These are phyloP conservation scores for Naganishia cerealis DNA, from an alignment of 1,284 basidiomycete genomes.

Conservation along the genomic window DNA sequence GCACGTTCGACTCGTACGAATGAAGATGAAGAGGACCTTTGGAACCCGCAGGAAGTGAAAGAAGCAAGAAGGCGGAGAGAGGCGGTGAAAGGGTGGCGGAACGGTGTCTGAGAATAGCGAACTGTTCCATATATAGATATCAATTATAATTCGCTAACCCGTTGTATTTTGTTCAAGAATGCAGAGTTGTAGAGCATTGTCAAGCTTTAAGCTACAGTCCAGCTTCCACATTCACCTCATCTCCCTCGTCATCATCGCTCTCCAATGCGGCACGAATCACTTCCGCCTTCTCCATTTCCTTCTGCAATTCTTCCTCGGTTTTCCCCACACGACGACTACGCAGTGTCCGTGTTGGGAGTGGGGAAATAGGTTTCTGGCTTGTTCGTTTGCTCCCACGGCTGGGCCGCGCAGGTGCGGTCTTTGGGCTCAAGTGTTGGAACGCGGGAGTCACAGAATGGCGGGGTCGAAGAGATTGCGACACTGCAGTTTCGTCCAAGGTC, in stretches of 20 bases:
- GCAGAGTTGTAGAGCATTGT: not conserved
- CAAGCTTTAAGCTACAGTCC: not conserved
- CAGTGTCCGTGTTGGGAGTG: slow-evolving; percentile 36
- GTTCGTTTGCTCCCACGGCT: not conserved
- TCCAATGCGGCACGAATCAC: slow-evolving; percentile 38
- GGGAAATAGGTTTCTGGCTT: slow-evolving; percentile 22
- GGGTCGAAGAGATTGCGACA: not conserved
- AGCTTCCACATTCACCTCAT: not conserved
- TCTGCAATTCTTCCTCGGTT: slow-evolving; percentile 37
- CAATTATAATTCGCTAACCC: not conserved
- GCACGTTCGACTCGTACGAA: not conserved
- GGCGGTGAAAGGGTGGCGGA: slow-evolving; percentile 24
- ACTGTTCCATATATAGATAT: not conserved
- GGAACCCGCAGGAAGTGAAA: slow-evolving; percentile 30
- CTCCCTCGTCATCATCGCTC: slow-evolving; percentile 30
- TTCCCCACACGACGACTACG: slow-evolving; percentile 40
- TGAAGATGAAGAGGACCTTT: slow-evolving; percentile 25
- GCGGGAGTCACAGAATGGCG: not conserved
- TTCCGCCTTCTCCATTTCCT: slow-evolving; percentile 39
- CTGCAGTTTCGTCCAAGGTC: no score
- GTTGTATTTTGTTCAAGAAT: slow-evolving; percentile 6
- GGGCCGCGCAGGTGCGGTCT: slow-evolving; percentile 3
- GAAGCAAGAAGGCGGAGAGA: slow-evolving; percentile 33
- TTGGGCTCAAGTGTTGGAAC: not conserved
- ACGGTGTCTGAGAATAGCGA: slow-evolving; percentile 1